Base-by-base conservation (phyloP, 1,284 basidiomycete genomes). In the Phylloporus sp. region DNA sequence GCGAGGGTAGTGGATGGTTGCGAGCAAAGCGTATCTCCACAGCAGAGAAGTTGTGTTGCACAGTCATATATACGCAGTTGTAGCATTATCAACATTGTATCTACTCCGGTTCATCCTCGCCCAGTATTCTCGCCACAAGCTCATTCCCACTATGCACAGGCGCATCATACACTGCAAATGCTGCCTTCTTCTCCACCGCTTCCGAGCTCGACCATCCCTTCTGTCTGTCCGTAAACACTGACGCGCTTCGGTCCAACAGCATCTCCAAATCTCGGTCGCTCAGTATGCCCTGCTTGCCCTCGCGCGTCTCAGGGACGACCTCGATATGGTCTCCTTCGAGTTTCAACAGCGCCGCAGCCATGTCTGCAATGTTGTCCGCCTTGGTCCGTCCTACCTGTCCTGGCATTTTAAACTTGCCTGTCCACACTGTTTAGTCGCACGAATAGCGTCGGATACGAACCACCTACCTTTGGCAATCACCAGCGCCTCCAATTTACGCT, bases 261-360 rank as follows among this genome's bases (percentile, higher is more conserved):
- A 90, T 84, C 29, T 92, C 89, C 56, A 98, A 82, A 72, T 97
- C 93, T 56, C 85, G 86, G 69, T 97, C 93, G 70, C 90, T 91
- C 75, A 98, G 87, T 67, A 98, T 91, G 66, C 89, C 88, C 41
- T 84, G 83, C 75, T 88, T 89, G 41, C 88, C 90, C 69, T 86
- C 92, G 78, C 67, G 67, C 27, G 90, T 92, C 71, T 91, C 88
- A 17, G 89, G 86, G 20, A 95, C 94, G n/a, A 97, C 89, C 65
- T 94, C 89, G 68, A 98, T 95, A 77, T 95, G 92, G 80, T 98
- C 94, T 27, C 91, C 91, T 75, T 98, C 95, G 10, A 97, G 87
- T 63, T 87, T 87, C 32, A 97, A 84, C 29, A 98, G 82, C 12
- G 89, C 86, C n/a, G 91, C 88, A 0, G 95, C 94, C 84, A 96